Percentiles rank a stretch among this genome's conserved stretches.
These are phyloP conservation scores for Lepidopterella palustris DNA, from an alignment of 495 filamentous ascomycete species.

Conservation along the genomic window DNA sequence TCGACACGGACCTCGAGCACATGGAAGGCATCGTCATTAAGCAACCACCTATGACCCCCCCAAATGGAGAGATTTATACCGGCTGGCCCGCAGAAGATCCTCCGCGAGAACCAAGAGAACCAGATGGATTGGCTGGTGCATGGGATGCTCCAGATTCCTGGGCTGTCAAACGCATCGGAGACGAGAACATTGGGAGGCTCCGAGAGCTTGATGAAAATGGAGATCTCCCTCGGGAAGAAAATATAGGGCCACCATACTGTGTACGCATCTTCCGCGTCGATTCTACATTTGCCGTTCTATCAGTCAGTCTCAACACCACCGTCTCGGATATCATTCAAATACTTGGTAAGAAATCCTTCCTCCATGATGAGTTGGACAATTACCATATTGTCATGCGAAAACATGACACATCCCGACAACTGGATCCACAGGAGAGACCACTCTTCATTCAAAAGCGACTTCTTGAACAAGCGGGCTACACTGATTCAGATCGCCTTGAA, in stretches of 20 bases:
- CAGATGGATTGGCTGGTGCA: slow-evolving; percentile 37
- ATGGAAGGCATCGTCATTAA: slow-evolving; percentile 77
- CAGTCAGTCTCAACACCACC: slow-evolving; percentile 69
- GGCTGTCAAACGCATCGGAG: slow-evolving; percentile 65
- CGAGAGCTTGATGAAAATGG: slow-evolving; percentile 56
- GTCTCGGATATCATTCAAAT: slow-evolving; percentile 76
- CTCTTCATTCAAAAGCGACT: slow-evolving; percentile 89
- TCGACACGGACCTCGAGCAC: slow-evolving; percentile 77
- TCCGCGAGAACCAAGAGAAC: slow-evolving; percentile 29
- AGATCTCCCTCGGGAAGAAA: slow-evolving; percentile 53
- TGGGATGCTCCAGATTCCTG: slow-evolving; percentile 95
- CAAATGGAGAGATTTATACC: slow-evolving; percentile 51
- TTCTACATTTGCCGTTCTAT: slow-evolving; percentile 86
- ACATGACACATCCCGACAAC: slow-evolving; percentile 78
- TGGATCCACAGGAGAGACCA: slow-evolving; percentile 71
- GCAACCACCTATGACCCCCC: slow-evolving; percentile 56
- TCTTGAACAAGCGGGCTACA: slow-evolving; percentile 87
- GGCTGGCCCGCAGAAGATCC: slow-evolving; percentile 46
- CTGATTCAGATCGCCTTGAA: slow-evolving; percentile 77
- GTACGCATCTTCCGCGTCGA: slow-evolving; percentile 95
- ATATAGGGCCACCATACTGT: slow-evolving; percentile 67
- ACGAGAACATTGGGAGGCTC: slow-evolving; percentile 55
- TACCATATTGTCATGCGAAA: slow-evolving; percentile 94
- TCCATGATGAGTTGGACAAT: slow-evolving; percentile 82
- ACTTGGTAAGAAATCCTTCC: slow-evolving; percentile 82